These are phyloP conservation scores for Aspergillus udagawae DNA, from an alignment of 2,329 filamentous ascomycete species.

Conservation along the genomic window DNA sequence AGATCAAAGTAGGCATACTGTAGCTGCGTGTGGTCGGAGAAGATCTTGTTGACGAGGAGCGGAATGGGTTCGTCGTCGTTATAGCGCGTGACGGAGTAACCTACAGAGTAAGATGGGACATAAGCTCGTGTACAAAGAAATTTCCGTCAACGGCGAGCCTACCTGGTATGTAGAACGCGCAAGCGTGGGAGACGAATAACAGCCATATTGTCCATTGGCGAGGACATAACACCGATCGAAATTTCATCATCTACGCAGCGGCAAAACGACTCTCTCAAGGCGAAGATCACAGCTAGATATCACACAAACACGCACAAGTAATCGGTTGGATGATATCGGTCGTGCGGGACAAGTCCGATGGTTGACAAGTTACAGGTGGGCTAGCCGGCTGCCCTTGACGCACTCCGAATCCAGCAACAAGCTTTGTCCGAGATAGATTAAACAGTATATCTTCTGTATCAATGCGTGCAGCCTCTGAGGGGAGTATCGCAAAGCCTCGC, in stretches of 20 bases:
- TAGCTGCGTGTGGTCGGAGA: constrained; percentile 83
- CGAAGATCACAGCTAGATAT: constrained; percentile 8
- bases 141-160: constrained; percentile 24
- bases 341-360: not conserved
- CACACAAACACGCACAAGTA: constrained; percentile 7
- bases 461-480: not conserved
- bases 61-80: constrained; percentile 71
- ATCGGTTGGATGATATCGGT: not conserved
- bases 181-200: constrained; percentile 48
- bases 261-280: constrained; percentile 1
- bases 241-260: constrained; percentile 13
- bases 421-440: not conserved
- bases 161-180: constrained; percentile 86
- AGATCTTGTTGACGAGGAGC: constrained; percentile 87
- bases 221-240: constrained; percentile 9
- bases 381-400: not conserved
- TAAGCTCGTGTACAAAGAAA: not conserved
- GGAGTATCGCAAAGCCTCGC: not conserved
- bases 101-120: constrained; percentile 38
- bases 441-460: not conserved
- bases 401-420: not conserved
- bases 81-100: constrained; percentile 81
- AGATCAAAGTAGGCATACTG: constrained; percentile 89
- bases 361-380: not conserved
- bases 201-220: constrained; percentile 38